phyloP scores from a whole-genome alignment of 192 early-diverging fungal genomes.

The Linnemannia schmuckeri region DNA sequence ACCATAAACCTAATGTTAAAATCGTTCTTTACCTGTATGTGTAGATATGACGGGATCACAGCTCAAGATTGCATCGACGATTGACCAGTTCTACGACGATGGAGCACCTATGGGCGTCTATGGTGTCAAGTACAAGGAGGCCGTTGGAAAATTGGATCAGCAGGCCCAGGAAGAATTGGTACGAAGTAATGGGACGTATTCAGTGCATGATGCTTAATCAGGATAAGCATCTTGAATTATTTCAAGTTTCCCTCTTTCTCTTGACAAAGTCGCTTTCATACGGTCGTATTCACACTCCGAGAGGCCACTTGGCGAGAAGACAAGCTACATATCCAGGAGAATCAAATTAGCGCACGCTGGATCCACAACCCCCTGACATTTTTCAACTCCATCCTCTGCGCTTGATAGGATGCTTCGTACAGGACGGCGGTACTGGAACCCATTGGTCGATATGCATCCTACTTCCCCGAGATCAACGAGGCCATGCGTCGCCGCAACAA shows the following conservation, averaged over 20 bases:
- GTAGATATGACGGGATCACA: conserved; percentile 89
- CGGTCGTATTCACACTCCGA: background rate
- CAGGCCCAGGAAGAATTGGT: conserved; percentile 85
- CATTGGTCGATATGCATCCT: conserved; percentile 84
- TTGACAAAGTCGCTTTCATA: background rate
- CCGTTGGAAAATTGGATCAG: conserved; percentile 85
- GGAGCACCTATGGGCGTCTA: conserved; percentile 78
- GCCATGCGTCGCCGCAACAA: conserved; percentile 90
- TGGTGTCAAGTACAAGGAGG: conserved; percentile 87
- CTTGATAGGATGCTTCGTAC: conserved; percentile 81
- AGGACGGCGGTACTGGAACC: conserved; percentile 91
- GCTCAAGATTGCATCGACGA: conserved; percentile 84
- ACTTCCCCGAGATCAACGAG: conserved; percentile 95
- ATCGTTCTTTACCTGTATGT: background rate
- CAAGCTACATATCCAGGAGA: background rate
- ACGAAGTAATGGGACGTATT: background rate
- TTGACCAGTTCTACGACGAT: conserved; percentile 93
- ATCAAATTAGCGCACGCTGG: background rate
- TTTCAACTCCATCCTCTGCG: background rate
- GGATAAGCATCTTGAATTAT: background rate
- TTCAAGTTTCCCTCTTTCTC: background rate
- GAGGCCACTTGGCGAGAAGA: background rate
- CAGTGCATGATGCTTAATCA: background rate
- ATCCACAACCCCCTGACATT: background rate
- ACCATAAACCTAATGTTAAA: background rate